Base-by-base conservation (phyloP, 1,284 basidiomycete genomes). In the Pulchroboletus neoregius region DNA sequence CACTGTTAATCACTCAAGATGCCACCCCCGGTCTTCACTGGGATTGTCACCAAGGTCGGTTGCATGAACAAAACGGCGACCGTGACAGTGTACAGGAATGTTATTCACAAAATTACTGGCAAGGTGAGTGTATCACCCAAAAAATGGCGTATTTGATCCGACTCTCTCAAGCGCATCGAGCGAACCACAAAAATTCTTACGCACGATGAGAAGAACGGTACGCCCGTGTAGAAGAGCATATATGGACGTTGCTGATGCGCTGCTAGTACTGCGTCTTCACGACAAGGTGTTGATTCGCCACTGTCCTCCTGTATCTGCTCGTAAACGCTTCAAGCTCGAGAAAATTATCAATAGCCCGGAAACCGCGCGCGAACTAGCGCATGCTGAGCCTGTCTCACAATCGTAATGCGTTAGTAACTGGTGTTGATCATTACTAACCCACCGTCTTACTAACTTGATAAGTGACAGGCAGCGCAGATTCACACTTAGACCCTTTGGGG, bases 1-100 rank as follows among this genome's bases (percentile, higher is more conserved):
- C 30, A 20, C 20, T 20, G 20, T 20, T 18, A 15, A 6, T 13
- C 35, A 12, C 28, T 36, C 50, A 48, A 49, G 22, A 90, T 90
- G 87, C 84, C 87, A 27, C 86, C 87, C 18, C 82, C 88, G 76
- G 68, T 79, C 13, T 76, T 90, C 47, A 73, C 73, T 20, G 87
- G 87, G 8, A 60, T 81, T 32, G 88, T 91, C 22, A 84, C 84
- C 20, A 89, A 87, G 66, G 82, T 78, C 15, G 87, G 87, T 11
- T 78, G 72, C 57, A 91, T 91, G 87, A 74, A 80, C 48, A 90
- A 90, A 61, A 91, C 87, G 0, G 87, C 77, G 13, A 91, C 88
- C 0, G 86, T 91, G 34, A 82, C 82, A 1, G 85, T 91, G 13
- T 80, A 84, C 22, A 77, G 87, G 48, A 80, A 73, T 70, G 71